Evolutionary conservation across 371 early-diverging fungal species (phyloP), one percentile per base, ranked within the genome.

Genomic region (Mucor lusitanicus): DNA sequence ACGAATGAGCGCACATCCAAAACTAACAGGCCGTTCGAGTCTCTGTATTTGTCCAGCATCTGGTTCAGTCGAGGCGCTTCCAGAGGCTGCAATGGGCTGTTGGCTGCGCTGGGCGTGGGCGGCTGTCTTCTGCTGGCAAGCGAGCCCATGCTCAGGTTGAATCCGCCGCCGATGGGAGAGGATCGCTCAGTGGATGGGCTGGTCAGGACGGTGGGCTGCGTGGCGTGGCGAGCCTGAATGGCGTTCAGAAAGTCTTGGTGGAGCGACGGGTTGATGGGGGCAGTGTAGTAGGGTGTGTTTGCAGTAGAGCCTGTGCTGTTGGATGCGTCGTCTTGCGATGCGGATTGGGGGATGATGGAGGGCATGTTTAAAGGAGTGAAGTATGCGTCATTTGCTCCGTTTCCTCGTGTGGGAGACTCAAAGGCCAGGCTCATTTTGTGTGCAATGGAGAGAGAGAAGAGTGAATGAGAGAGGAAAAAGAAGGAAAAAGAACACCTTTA

Each of bases 1-100:
- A 77, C 80, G 69, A 84, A 76, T 0, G 90, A 78, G 17, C 89
- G 86, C 60, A 87, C 79, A 62, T 87, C 90, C 53, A 88, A 63
- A 5, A 87, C 63, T 11, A 87, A 33, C 21, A 48, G 25, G 54
- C 50, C 8, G 15, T 61, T 12, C 1, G 46, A 57, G n/a, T 57
- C 28, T 15, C 59, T 61, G 28, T 61, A 42, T 23, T 61, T 35
- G 0, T 35, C 53, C 12, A 68, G n/a, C 7, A 73, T 21, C 2
- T 55, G 40, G 40, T 65, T 57, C 25, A 72, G 19, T 27, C 42
- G 48, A 13, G 13, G 25, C 15, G 63, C 32, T 12, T 68, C 65
- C 44, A 72, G 53, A 40, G 69, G 25, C 50, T 23, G 35, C 7
- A 50, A 27, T 40, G 39, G 13, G 28, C 33, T 21, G 28, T 28